Base-by-base conservation (phyloP, 1,284 basidiomycete genomes). In the Acaromyces ingoldii region DNA sequence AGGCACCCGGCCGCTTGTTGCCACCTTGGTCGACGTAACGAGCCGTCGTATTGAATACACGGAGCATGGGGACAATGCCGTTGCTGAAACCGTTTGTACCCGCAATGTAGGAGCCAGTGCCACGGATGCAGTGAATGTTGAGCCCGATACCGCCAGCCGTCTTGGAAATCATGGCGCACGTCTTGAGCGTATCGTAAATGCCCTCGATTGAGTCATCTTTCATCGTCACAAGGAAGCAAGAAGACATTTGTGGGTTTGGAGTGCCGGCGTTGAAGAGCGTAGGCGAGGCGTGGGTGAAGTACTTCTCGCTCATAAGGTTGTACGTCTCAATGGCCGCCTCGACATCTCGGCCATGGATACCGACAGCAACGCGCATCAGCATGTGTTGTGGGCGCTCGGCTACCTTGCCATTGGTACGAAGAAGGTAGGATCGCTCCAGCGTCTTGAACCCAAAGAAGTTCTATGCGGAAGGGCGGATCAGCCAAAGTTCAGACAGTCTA, bases 11-110 rank as follows among this genome's bases (percentile, higher is more conserved):
- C 39, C 95, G 88, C 81, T 98, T 98, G 83, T 98, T 98, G 45
- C 95, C 95, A 60, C 95, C 93, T 77, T 99, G 95, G 78, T 98
- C 95, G 59, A 99, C 95, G 76, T 98, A 98, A 49, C 95, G 89
- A 28, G 95, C 95, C 5, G 95, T 99, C 62, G 95, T 92, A 75
- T 99, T 95, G 77, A 87, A 98, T 0, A 91, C 93, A 56, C 95
- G 89, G 45, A 99, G 86, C 95, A 99, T 99, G 30, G 95, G 95
- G 1, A 98, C 90, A 71, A 99, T 97, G 62, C 95, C 95, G 73
- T 98, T 99, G 9, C 91, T 96, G 78, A 93, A 92, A 4, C 95
- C 93, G 77, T 96, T 96, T 46, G 92, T 97, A 31, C 92, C 90
- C 6, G 89, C 88, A 58, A 92, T 92, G 77, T 80, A 81, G 22